Base-by-base conservation (phyloP, 2,329 filamentous ascomycete species). In the Aspergillus spinulosporus region DNA sequence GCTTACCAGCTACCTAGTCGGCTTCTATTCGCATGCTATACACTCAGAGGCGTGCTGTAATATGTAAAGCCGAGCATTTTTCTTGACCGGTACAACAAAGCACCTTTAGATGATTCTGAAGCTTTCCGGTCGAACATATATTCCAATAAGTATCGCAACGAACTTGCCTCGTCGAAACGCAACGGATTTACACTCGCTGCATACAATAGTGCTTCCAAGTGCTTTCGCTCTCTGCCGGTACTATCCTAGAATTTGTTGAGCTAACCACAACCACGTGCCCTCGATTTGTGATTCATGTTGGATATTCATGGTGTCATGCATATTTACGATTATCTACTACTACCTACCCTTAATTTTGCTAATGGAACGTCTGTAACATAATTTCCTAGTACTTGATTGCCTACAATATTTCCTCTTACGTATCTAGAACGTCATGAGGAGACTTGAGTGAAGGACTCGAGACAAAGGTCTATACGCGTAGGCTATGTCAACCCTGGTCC, bases 331-430 rank as follows among this genome's bases (percentile, higher is more conserved):
- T 56, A 53, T 57, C 45, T 59, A 47, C 46, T 59, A 44, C 50
- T 51, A 34, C 21, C 14, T 49, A 47, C 43, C 32, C 36, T 37
- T 44, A 32, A 44, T 56, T 44, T 50, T 55, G 44, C 21, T 50
- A 36, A 34, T 14, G 9, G 49, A 54, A 50, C 53, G 47, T 40
- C 54, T 63, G 59, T 62, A 62, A 60, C 57, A 63, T 63, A 28
- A 15, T 28, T 39, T n/a, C 3, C 44, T 47, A 34, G 8, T 2
- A 45, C n/a, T 40, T n/a, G 31, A 34, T 21, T 21, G 21, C 21
- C 21, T 21, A 21, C 21, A 21, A 21, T 21, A 21, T 21, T 21
- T 21, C 21, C 21, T 21, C 21, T 21, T 21, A 21, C 21, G 21
- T 21, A 21, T 21, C 21, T 21, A 21, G 21, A 21, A 21, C 21